Evolutionary conservation across 306 rosid species (phyloP), one percentile per base, ranked within the genome.

Genomic region (Acacia melanoxylon): DNA sequence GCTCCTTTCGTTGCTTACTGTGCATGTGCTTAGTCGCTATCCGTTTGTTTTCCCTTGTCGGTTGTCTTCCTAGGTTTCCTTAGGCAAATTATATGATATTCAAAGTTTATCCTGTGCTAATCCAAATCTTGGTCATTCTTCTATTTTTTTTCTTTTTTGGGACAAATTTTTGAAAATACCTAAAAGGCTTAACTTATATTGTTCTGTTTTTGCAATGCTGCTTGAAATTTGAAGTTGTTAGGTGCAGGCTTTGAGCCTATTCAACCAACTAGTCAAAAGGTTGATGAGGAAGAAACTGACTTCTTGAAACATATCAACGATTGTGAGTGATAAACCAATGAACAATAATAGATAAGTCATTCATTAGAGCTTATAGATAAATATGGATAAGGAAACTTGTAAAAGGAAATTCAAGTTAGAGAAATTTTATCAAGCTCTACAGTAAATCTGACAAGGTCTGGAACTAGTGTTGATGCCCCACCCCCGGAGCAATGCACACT

Each of bases 171-270:
- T 71, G 29, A 69, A 29, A 56, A 10, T 56, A 46, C 42, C 73
- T 63, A 20, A 61, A 17, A 46, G 65, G 67, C 58, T 16, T 42
- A 54, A n/a, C 1, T 71, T 37, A 33, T 35, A 67, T 33, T 33
- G 27, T 78, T 31, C 33, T 76, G 52, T 25, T 81, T 8, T 11
- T 31, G 27, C 42, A 81, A 76, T 81, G 85, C 73, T 77, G 85
- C 31, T 56, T n/a, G 10, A 20, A n/a, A 61, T 65, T 76, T 51
- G 19, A 37, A 63, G 62, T 61, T 49, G 42, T 20, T 68, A 37
- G 51, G 72, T 33, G 72, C 48, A 37, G 72, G 29, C 48, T 35
- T 1, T 40, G 25, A 10, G 72, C 44, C 27, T 68, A 35, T 68
- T 35, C 46, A 27, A 27, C 42, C 69, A 31, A 14, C 41, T 31